Percentiles rank a stretch among this genome's conserved stretches.
phyloP scores from a whole-genome alignment of 768 basidiomycete genomes.

The Tephrocybe sp. region DNA sequence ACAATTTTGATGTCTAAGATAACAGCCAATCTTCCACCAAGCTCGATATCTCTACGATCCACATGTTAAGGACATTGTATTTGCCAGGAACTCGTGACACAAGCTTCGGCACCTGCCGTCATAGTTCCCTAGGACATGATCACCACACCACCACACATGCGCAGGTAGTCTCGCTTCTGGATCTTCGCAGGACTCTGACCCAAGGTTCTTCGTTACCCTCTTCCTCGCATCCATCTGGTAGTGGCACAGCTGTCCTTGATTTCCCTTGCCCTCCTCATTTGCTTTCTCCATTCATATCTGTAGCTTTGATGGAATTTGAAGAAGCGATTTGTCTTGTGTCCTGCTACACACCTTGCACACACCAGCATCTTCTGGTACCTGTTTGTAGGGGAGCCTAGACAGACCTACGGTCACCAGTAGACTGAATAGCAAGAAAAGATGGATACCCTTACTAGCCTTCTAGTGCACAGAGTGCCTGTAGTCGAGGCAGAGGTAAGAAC shows the following conservation, averaged over 20 bases:
- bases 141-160: background rate
- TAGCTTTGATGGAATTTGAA: too few relatives aligned
- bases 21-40: slow-evolving; percentile 22
- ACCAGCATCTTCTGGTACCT: too few relatives aligned
- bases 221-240: slow-evolving; percentile 12
- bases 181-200: slow-evolving; percentile 3
- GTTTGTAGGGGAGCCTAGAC: too few relatives aligned
- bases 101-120: slow-evolving; percentile 12
- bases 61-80: slow-evolving; percentile 22
- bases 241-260: slow-evolving; percentile 9
- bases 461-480: too few relatives aligned
- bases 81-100: slow-evolving; percentile 26
- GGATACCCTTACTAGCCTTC: too few relatives aligned
- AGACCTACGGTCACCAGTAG: too few relatives aligned
- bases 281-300: slow-evolving; percentile 20
- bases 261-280: slow-evolving; percentile 17
- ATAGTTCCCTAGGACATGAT: slow-evolving; percentile 8
- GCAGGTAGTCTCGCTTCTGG: background rate
- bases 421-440: too few relatives aligned
- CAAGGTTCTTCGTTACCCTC: slow-evolving; percentile 7
- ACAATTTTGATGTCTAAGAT: slow-evolving; percentile 3
- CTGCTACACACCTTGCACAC: too few relatives aligned
- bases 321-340: too few relatives aligned
- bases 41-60: slow-evolving; percentile 21
- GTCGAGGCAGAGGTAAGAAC: too few relatives aligned